Conservation (phyloP, 495 filamentous ascomycete genomes). For the Annulohypoxylon moriforme region DNA sequence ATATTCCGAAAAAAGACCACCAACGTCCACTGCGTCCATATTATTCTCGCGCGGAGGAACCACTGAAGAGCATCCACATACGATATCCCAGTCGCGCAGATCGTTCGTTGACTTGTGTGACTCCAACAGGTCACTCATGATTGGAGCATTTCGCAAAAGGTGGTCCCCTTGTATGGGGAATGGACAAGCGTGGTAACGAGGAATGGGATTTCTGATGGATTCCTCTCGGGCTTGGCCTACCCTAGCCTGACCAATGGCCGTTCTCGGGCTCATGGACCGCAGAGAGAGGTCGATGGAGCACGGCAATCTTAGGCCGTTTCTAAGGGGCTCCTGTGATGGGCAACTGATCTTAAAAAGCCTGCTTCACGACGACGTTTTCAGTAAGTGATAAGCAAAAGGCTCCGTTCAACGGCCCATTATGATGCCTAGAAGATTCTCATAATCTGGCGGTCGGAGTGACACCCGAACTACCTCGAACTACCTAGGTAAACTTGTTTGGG, state of each 20-base stretch:
- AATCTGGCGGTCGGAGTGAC: constrained; percentile 43
- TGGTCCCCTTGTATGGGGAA: constrained; percentile 41
- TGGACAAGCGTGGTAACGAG: constrained; percentile 42
- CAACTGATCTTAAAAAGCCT: constrained; percentile 47
- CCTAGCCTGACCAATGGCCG: constrained; percentile 24
- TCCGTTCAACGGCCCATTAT: constrained; percentile 41
- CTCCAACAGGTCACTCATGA: constrained; percentile 36
- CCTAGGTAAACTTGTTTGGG: constrained; percentile 19
- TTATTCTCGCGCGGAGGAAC: constrained; percentile 9
- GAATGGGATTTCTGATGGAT: constrained; percentile 45
- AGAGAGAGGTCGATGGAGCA: constrained; percentile 40
- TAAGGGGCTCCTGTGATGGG: constrained; percentile 46
- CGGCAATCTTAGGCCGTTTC: constrained; percentile 43
- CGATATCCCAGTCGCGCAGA: constrained; percentile 38
- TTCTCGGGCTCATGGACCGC: constrained; percentile 15
- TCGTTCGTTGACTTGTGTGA: constrained; percentile 36
- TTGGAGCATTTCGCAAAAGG: constrained; percentile 37
- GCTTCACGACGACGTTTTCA: constrained; percentile 44
- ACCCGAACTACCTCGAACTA: constrained; percentile 12
- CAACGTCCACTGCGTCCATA: constrained; percentile 15
- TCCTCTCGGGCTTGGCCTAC: constrained; percentile 42
- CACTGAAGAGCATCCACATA: constrained; percentile 28
- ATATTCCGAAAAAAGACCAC: constrained; percentile 15
- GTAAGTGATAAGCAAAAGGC: constrained; percentile 44
- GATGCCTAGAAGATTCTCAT: constrained; percentile 34